phyloP scores from a whole-genome alignment of 2,329 filamentous ascomycete species.

The Periconia digitata region DNA sequence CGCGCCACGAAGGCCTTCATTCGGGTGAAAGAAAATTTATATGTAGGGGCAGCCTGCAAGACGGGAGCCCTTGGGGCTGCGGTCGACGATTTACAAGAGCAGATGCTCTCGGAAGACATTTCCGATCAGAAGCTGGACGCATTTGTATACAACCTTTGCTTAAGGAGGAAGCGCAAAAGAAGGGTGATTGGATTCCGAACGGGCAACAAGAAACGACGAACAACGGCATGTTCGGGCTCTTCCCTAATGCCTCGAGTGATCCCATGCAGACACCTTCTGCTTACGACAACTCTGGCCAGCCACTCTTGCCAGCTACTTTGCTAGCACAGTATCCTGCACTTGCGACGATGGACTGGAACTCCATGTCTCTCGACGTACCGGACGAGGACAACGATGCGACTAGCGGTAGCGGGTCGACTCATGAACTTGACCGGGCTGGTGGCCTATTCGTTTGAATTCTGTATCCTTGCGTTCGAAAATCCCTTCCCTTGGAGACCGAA shows the following conservation, averaged over 20 bases:
- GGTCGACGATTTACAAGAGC: slow-evolving; percentile 90
- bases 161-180: slow-evolving; percentile 88
- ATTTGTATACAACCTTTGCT: slow-evolving; percentile 95
- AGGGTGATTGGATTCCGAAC: slow-evolving; percentile 62
- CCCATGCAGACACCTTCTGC: slow-evolving; percentile 26
- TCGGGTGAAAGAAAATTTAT: slow-evolving; percentile 99
- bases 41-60: slow-evolving; percentile 86
- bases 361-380: slow-evolving; percentile 63
- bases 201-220: slow-evolving; percentile 59
- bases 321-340: slow-evolving; percentile 93
- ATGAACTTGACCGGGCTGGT: no score
- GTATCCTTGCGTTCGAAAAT: no score
- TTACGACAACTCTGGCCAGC: slow-evolving; percentile 30
- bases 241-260: slow-evolving; percentile 37
- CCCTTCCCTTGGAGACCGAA: no score
- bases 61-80: slow-evolving; percentile 85
- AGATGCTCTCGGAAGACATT: slow-evolving; percentile 91
- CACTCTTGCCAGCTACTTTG: slow-evolving; percentile 77
- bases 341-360: slow-evolving; percentile 85
- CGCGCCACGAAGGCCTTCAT: slow-evolving; percentile 93
- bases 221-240: slow-evolving; percentile 48
- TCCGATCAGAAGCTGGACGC: slow-evolving; percentile 90
- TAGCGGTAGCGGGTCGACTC: no score
- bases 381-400: slow-evolving; percentile 63
- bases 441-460: no score